Evolutionary conservation across 805 yeast genomes (phyloP).

Genomic region (Debaryomyces castellii): DNA sequence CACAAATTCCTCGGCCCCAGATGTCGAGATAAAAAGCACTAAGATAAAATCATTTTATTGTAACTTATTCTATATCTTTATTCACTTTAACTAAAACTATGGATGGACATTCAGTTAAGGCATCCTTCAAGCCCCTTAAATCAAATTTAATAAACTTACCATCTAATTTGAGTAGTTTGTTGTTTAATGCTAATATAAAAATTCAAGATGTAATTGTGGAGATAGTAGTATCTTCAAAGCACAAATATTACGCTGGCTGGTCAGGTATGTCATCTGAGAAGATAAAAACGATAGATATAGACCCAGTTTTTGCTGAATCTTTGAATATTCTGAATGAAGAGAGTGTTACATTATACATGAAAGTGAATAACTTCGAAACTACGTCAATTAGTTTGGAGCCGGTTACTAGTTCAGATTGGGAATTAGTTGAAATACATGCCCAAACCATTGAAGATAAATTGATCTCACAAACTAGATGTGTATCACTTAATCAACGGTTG

Average conservation of each 20-base stretch:
- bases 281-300: slow-evolving; percentile 53
- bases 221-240: slow-evolving; percentile 24
- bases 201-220: slow-evolving; percentile 61
- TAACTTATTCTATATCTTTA: background rate
- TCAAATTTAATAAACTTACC: slow-evolving; percentile 60
- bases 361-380: slow-evolving; percentile 51
- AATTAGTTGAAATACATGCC: slow-evolving; percentile 80
- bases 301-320: slow-evolving; percentile 60
- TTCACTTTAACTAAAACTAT: slow-evolving; percentile 13
- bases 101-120: slow-evolving; percentile 35
- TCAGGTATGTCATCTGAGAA: slow-evolving; percentile 50
- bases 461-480: slow-evolving; percentile 78
- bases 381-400: slow-evolving; percentile 77
- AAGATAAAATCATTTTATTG: too few species aligned
- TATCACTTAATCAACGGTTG: slow-evolving; percentile 55
- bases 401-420: slow-evolving; percentile 80
- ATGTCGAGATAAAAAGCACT: slow-evolving; percentile 1
- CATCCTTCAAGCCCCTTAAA: slow-evolving; percentile 33
- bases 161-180: slow-evolving; percentile 39
- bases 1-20: slow-evolving; percentile 5
- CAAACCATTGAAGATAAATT: slow-evolving; percentile 70
- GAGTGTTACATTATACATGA: slow-evolving; percentile 40
- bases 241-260: slow-evolving; percentile 59
- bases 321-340: slow-evolving; percentile 46
- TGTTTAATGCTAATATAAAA: slow-evolving; percentile 52